Evolutionary conservation across 2,329 filamentous ascomycete genomes (phyloP), one percentile per base, ranked within the genome.

Genomic region (Thielaviopsis punctulata): DNA sequence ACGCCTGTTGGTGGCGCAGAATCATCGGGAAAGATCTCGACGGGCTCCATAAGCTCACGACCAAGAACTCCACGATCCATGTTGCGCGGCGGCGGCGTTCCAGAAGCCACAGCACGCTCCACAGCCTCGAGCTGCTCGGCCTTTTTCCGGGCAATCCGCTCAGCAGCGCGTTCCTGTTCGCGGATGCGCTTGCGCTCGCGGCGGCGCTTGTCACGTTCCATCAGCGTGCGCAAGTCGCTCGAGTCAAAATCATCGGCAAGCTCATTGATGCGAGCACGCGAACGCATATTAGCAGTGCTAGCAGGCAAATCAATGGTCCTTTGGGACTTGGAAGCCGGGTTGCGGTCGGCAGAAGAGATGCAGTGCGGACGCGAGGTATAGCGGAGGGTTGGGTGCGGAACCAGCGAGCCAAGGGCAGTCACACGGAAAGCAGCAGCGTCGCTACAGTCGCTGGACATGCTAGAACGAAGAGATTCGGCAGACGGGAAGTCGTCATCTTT

Each of bases 161-260:
- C 74, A 58, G 84, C 79, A 22, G 81, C 66, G 57, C 75, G 78
- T 56, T 86, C 79, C 56, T 80, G 77, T 21, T 90, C 82, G 36
- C 73, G 73, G 53, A 76, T 71, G 51, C 75, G 77, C 66, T 85
- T 89, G 62, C 80, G 79, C 58, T 95, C 86, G 57, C 76, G 79
- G 53, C 92, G 77, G 60, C 89, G 78, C 58, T 82, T 75, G 61
- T 98, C 92, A 55, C 92, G 74, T 60, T 98, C 92, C 77, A 98
- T 83, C 25, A 96, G 72, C 62, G 94, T 85, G 54, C 90, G 77
- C 39, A 98, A 65, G 59, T 87, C 89, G 50, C 83, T 79, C 3
- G 92, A 84, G 65, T 87, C 86, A 52, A 98, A 72, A 55, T 86
- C 83, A 62, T 96, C 85, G 21, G 88, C 92, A 45, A 96, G 67